These are phyloP conservation scores for Prunella vulgaris DNA, from an alignment of 257 asterid species.

Conservation along the genomic window DNA sequence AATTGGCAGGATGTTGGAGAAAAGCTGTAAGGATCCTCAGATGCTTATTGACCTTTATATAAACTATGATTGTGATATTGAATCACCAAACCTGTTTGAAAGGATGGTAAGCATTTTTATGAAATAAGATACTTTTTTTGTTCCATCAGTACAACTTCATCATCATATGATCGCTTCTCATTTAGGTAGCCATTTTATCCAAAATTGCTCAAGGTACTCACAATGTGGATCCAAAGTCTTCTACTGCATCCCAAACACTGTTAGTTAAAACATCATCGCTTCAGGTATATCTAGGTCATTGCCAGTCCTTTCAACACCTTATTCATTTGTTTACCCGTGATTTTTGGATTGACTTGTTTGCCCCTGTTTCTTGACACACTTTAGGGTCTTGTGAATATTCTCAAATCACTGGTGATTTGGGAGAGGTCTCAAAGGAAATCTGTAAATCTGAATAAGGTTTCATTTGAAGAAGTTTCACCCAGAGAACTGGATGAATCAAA, in stretches of 20 bases:
- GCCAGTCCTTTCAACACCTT: slow-evolving; percentile 6
- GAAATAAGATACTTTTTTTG: slow-evolving; percentile 10
- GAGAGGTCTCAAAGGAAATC: slow-evolving; percentile 71
- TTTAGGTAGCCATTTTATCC: slow-evolving; percentile 74
- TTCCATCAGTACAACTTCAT: slow-evolving; percentile 21
- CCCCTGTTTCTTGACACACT: slow-evolving; percentile 23
- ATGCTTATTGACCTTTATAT: slow-evolving; percentile 87
- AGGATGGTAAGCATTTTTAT: slow-evolving; percentile 56
- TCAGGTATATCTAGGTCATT: slow-evolving; percentile 49
- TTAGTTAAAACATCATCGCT: slow-evolving; percentile 79
- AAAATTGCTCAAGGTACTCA: slow-evolving; percentile 93
- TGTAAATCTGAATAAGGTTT: slow-evolving; percentile 40
- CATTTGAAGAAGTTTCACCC: slow-evolving; percentile 40
- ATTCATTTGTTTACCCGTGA: slow-evolving; percentile 4
- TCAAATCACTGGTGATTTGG: slow-evolving; percentile 83
- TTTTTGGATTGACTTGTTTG: slow-evolving; percentile 12
- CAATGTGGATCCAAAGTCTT: slow-evolving; percentile 77
- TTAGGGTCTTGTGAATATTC: slow-evolving; percentile 82
- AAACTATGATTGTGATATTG: slow-evolving; percentile 95
- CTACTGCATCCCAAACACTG: slow-evolving; percentile 58
- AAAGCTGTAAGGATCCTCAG: slow-evolving; percentile 86
- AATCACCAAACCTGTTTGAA: slow-evolving; percentile 90
- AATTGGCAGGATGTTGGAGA: slow-evolving; percentile 87
- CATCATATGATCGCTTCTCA: slow-evolving; percentile 25
- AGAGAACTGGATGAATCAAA: slow-evolving; percentile 43